Evolutionary conservation across 2,329 filamentous ascomycete genomes (phyloP), one percentile per base, ranked within the genome.

Genomic region (Lasiodiplodia sp.): DNA sequence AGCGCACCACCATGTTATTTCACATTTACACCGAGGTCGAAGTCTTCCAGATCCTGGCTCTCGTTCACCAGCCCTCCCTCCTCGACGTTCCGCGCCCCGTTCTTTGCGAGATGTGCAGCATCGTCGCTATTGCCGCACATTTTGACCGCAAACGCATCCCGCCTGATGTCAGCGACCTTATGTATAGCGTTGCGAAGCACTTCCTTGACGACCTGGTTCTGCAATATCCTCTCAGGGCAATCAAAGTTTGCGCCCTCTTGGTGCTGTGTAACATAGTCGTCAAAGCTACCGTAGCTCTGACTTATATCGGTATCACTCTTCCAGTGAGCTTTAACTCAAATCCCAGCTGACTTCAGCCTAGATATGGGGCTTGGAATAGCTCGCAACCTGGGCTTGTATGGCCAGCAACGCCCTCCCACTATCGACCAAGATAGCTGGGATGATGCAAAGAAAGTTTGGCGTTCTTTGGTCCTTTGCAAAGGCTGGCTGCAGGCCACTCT

Each of bases 231-330:
- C 51, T 73, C 10, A 69, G 71, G 21, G 72, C 72, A 4, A 72
- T 74, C 68, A 74, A 72, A 49, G 63, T 73, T 2, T 73, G 72
- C n/a, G 67, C 71, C 1, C 66, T 74, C 14, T 37, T 74, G 21
- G 68, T 66, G 10, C 69, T 74, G 65, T 74, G 72, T 55, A 74
- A 73, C 28, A 68, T 74, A n/a, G 57, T 70, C n/a, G 55, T 71
- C 12, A 71, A 74, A 37, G 72, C 71, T 5, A 69, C 51, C 18
- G 71, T 74, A 0, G 68, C 72, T n/a, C 40, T 72, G n/a, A 71
- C 71, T 18, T 74, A 73, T 49, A 68, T 73, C 40, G 72, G 71
- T 73, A 69, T 12, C 62, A 38, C 10, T 38, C 11, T 55, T 31
- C 5, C 7, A 28, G 4, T 6, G 2, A 2, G n/a, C n/a, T 28